Evolutionary conservation across 2,329 filamentous ascomycete genomes (phyloP), one percentile per base, ranked within the genome.

Genomic region (Ophiostoma tasmaniense): DNA sequence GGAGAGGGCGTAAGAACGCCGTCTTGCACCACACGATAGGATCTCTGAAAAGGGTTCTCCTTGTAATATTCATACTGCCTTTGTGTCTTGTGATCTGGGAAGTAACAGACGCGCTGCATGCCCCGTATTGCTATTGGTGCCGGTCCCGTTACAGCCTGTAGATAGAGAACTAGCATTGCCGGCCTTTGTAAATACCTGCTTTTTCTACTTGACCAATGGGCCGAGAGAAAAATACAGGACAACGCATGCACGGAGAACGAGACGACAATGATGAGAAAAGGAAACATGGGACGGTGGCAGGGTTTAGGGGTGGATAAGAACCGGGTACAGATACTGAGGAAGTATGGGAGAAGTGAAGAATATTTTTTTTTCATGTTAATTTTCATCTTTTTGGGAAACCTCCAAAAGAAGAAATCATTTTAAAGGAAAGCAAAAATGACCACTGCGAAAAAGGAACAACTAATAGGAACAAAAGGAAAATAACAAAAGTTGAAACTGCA

Each of bases 271-370:
- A 33, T 25, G 37, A 65, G 39, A 50, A 69, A 33, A 28, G 64
- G 45, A 69, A 65, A 68, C 69, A 70, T 59, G 61, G 61, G 59
- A 69, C 65, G 30, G 45, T 67, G 37, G 61, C 67, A 67, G 45
- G 69, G 69, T 65, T 70, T 67, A 70, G 69, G 69, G 67, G 59
- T 66, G 59, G 22, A 67, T 61, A 35, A 37, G 67, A 61, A 33
- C 55, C 14, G 55, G 25, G 55, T 61, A 61, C 55, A 61, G 13
- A 6, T 17, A n/a, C 17, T 20, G 20, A 17, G 42, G 20, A 45
- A 45, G 17, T 20, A 45, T n/a, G 42, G 7, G 20, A 8, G n/a
- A 45, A 17, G 13, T 39, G 8, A 11, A 39, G 37, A 39, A 11
- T 10, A 39, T 55, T 8, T 45, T 45, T 45, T 20, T 6, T 45